These are phyloP conservation scores for Gaeumannomyces tritici DNA, from an alignment of 2,329 filamentous ascomycete genomes.

Conservation along the genomic window DNA sequence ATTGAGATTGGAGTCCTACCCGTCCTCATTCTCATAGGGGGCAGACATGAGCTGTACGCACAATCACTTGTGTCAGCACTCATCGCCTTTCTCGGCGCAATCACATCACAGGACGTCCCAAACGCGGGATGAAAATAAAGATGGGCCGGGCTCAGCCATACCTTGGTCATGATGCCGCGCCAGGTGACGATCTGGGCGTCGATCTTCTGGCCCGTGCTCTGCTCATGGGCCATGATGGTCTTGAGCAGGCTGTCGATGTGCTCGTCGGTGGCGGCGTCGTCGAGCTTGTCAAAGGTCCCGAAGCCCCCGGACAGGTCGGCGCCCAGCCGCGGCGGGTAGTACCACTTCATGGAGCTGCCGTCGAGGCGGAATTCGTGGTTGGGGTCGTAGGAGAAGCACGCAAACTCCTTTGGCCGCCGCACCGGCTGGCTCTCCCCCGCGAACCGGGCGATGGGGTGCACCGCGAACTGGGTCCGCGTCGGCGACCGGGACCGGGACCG, in stretches of 20 bases:
- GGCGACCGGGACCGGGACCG: no score
- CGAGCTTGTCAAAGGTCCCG: constrained; percentile 70
- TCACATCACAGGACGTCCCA: not conserved
- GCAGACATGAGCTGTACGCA: constrained; percentile 65
- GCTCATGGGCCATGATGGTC: constrained; percentile 65
- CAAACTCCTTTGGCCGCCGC: constrained; percentile 74
- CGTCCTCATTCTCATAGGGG: constrained; percentile 73
- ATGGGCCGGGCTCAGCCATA: constrained; percentile 22
- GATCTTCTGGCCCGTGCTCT: constrained; percentile 53
- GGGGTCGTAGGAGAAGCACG: constrained; percentile 88
- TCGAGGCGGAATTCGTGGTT: constrained; percentile 68
- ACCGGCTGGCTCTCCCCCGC: constrained; percentile 58
- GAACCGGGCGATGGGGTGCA: constrained; percentile 64
- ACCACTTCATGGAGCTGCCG: constrained; percentile 75
- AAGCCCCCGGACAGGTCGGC: constrained; percentile 73
- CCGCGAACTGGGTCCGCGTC: no score
- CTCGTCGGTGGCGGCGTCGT: constrained; percentile 66
- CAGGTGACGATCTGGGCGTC: constrained; percentile 81
- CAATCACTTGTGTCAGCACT: no score
- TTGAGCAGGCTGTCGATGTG: constrained; percentile 78
- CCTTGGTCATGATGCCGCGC: constrained; percentile 98
- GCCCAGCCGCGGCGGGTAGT: constrained; percentile 66
- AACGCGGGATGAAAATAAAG: not conserved
- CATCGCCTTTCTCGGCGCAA: no score
- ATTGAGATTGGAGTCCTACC: constrained; percentile 39